phyloP scores from a whole-genome alignment of 805 yeast species.

The Nakazawaea ishiwadae region DNA sequence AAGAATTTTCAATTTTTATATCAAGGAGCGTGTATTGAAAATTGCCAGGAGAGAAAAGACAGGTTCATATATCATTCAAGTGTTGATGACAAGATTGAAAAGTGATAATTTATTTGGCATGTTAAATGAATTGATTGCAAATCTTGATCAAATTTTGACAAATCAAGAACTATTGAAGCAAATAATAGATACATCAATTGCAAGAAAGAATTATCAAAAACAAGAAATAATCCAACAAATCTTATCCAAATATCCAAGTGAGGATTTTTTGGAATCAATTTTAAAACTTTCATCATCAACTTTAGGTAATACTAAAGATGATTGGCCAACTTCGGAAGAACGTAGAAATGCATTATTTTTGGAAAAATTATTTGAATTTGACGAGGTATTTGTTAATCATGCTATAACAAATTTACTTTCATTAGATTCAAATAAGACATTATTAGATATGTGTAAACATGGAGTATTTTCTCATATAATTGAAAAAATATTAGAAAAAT shows the following conservation, averaged over 20 bases:
- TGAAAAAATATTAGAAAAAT: conserved; percentile 50
- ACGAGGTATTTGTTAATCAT: conserved; percentile 50
- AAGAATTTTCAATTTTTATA: conserved; percentile 64
- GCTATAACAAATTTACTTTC: conserved; percentile 57
- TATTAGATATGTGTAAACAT: conserved; percentile 75
- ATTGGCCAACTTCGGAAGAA: conserved; percentile 91
- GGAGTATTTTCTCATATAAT: conserved; percentile 90
- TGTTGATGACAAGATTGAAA: conserved; percentile 60
- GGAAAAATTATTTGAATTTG: conserved; percentile 69
- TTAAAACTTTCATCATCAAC: conserved; percentile 65
- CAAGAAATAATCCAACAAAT: conserved; percentile 52
- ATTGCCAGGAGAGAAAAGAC: conserved; percentile 79
- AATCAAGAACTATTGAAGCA: conserved; percentile 67
- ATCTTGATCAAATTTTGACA: conserved; percentile 54
- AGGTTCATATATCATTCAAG: conserved; percentile 76
- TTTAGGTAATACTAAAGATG: conserved; percentile 75
- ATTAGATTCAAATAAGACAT: conserved; percentile 45
- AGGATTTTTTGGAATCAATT: conserved; percentile 57
- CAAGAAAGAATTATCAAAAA: conserved; percentile 52
- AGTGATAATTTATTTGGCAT: conserved; percentile 49
- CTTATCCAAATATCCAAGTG: conserved; percentile 24
- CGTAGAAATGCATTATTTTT: conserved; percentile 73
- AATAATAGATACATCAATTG: conserved; percentile 61
- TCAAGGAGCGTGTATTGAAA: conserved; percentile 68
- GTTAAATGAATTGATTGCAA: conserved; percentile 62